Base-by-base conservation (phyloP, 2,329 filamentous ascomycete species). In the Fusarium sp. region DNA sequence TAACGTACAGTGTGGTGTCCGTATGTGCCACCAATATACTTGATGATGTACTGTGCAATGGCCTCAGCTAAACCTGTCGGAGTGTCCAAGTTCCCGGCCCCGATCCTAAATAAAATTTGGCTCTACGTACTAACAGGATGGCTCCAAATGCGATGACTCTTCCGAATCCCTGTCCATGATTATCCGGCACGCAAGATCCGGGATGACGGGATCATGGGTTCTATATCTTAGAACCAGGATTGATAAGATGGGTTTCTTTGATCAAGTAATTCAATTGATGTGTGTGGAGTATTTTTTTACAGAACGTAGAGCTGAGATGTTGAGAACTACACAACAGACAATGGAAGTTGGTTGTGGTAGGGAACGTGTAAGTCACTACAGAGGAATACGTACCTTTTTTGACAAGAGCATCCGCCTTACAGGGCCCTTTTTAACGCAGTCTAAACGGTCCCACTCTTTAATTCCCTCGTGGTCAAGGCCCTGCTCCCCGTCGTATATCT, bases 401-500 rank as follows among this genome's bases (percentile, higher is more conserved):
- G 11, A 25, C 43, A 37, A 50, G 23, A 45, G 41, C 40, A 53
- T 46, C 35, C 45, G 58, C 55, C 55, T 46, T 45, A 49, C 42
- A 55, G 49, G 46, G 45, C 49, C 54, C 31, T 54, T 43, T 46
- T 39, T 60, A 67, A 55, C 54, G 56, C 36, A 17, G 15, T 35
- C 33, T n/a, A 17, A 8, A 9, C 31, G 31, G 52, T 40, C 35
- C 65, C 63, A 56, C 47, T 45, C 11, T 36, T 60, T 50, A 49
- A 52, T 47, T 62, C 58, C 56, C 40, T 66, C 46, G 40, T 69
- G 55, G 62, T 31, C 42, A 29, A 33, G 21, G 23, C 27, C 48
- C 39, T 40, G 47, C 39, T 59, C 40, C 40, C 58, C 54, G 39
- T 71, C 71, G 71, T 73, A 73, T 73, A 64, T 57, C 71, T 73